These are phyloP conservation scores for Nephelium lappaceum DNA, from an alignment of 345 rosid species.

Conservation along the genomic window DNA sequence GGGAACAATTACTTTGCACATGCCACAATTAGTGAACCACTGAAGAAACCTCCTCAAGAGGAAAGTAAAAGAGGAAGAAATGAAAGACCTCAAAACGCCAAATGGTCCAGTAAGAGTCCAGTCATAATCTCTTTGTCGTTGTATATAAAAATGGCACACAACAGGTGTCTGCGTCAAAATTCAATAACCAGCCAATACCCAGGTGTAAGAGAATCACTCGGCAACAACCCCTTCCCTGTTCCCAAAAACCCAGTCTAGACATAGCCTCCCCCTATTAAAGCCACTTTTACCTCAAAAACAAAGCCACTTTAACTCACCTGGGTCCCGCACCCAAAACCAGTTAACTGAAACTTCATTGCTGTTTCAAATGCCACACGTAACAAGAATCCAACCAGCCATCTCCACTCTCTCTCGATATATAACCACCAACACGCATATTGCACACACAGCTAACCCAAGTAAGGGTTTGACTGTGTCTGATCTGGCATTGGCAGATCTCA, in stretches of 20 bases:
- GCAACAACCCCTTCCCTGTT: neutral
- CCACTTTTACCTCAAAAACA: too few species aligned
- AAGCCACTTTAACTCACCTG: neutral
- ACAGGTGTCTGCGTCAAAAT: neutral
- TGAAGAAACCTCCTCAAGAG: too few species aligned
- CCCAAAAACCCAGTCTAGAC: neutral
- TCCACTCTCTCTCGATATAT: neutral
- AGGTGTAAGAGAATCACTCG: neutral
- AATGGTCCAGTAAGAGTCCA: neutral
- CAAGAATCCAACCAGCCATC: neutral
- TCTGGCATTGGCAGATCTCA: neutral
- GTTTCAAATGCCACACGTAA: constrained; percentile 9
- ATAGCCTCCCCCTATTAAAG: neutral
- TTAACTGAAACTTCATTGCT: constrained; percentile 2
- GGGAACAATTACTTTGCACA: too few species aligned
- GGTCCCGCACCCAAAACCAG: neutral
- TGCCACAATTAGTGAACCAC: too few species aligned
- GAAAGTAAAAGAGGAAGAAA: too few species aligned
- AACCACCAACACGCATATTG: neutral
- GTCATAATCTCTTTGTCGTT: neutral
- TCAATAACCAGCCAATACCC: neutral
- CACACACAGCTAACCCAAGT: neutral
- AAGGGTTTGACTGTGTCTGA: neutral
- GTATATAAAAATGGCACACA: too few species aligned
- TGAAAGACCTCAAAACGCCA: neutral